phyloP scores from a whole-genome alignment of 148 eudicot genomes.

The Fallopia convolvulus region DNA sequence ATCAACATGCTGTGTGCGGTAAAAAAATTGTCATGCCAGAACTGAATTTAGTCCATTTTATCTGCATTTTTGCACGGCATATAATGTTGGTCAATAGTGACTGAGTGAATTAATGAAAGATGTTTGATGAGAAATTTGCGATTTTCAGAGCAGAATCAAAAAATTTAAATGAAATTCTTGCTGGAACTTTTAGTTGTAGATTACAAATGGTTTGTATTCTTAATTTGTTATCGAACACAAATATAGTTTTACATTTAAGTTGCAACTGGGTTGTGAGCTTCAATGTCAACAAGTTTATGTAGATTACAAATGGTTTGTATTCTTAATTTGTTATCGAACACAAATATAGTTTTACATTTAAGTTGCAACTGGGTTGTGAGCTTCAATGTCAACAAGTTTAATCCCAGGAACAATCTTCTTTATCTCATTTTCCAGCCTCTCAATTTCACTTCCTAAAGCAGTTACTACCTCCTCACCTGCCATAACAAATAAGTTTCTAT shows the following conservation, averaged over 20 bases:
- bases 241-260: neutral
- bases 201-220: neutral
- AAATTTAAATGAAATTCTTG: no score
- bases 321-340: no score
- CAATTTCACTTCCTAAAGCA: conserved; percentile 94
- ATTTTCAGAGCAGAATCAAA: no score
- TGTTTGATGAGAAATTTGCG: no score
- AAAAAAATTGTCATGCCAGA: no score
- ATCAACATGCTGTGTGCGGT: no score
- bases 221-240: no score
- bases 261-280: conserved; percentile 75
- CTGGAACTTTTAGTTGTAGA: no score
- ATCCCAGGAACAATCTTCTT: conserved; percentile 91
- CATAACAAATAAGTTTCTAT: neutral
- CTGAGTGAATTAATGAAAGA: no score
- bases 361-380: conserved; percentile 58
- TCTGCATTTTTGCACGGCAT: no score
- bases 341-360: neutral
- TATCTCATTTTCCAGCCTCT: conserved; percentile 79
- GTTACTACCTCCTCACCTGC: conserved; percentile 93
- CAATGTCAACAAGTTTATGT: conserved; percentile 77
- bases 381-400: conserved; percentile 89
- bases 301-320: neutral
- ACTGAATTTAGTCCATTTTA: no score
- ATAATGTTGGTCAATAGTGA: no score